Conservation (phyloP, 78 protist species). For the Dictyostelium intermedium region DNA sequence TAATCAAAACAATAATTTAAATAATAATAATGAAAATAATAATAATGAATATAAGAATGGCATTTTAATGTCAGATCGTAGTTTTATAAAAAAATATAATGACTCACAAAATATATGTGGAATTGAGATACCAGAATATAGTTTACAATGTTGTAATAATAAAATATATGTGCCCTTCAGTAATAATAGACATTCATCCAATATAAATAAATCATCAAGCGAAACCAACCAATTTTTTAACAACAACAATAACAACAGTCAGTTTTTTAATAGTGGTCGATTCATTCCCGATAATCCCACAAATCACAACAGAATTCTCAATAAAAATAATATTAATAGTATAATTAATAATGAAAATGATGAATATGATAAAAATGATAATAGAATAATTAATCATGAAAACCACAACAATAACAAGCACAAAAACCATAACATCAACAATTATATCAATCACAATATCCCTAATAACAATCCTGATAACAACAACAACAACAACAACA, state of each 20-base stretch:
- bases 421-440: background rate
- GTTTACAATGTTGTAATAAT: background rate
- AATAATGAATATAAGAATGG: background rate
- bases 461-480: background rate
- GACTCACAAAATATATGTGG: background rate
- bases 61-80: background rate
- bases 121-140: background rate
- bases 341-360: background rate
- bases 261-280: background rate
- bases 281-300: too few relatives aligned
- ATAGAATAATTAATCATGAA: background rate
- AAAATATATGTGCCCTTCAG: background rate
- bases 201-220: background rate
- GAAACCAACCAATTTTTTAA: background rate
- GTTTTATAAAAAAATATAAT: background rate
- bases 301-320: background rate
- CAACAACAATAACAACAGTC: background rate
- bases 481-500: background rate
- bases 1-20: too few relatives aligned
- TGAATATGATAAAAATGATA: background rate
- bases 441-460: background rate
- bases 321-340: background rate
- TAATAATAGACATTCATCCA: background rate
- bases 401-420: background rate
- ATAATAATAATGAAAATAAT: too few relatives aligned